Evolutionary conservation across 345 rosid species (phyloP), one percentile per base, ranked within the genome.

Genomic region (Carallia brachiata): DNA sequence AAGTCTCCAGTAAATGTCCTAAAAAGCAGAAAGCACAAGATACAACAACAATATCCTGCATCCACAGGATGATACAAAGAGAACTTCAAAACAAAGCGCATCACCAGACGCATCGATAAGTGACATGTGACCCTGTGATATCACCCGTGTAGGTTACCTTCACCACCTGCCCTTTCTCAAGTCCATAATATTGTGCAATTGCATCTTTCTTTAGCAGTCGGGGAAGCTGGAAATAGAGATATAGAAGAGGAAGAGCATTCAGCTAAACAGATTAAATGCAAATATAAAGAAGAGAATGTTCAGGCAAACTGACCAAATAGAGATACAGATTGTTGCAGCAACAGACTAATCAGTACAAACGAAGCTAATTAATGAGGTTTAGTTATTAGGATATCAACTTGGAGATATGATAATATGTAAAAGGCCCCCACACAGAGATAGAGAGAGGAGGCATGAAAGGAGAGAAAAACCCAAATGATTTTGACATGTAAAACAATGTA

Each of bases 151-250:
- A 78, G 44, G 71, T 78, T 27, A 80, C 65, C 44, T 80, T 78
- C 66, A 83, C 75, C 48, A 83, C 80, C 59, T 83, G 82, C 30
- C 86, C 84, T 65, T 75, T 80, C 76, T 72, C 63, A 6, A 83
- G 75, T 27, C 84, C 86, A 75, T 80, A 80, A 70, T 83, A 75
- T 36, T 69, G 68, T 0, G 80, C 82, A 50, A 80, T 70, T 6
- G 82, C 78, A 75, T 83, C 86, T 44, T 59, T 70, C 74, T 28
- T 69, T 28, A 78, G 53, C 68, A 83, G 58, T 52, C 61, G 80
- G 16, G 84, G 86, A 52, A 83, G 79, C 86, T 81, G 77, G 40
- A 9, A 71, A 58, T 23, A 40, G 48, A 34, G 30, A 5, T 37
- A 8, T 8, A 34, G 36, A 55, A 8, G 7, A 52, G 2, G 27